A percentile compares a stretch with the other conserved stretches of the same genome.
Conservation (phyloP, 768 basidiomycete species). For the Amanita pseudoporphyria region DNA sequence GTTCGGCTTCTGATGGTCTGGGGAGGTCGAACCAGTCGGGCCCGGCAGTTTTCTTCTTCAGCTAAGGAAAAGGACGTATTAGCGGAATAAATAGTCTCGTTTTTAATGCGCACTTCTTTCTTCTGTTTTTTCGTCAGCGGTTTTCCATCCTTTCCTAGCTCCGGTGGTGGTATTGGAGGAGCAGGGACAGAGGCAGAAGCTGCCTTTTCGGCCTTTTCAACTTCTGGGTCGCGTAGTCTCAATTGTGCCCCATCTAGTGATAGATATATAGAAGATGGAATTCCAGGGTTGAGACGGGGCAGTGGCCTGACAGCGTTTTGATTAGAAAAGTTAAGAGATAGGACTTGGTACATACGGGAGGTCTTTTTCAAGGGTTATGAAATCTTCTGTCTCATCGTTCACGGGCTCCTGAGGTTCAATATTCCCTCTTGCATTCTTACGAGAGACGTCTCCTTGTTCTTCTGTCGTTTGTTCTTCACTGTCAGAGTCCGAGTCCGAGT, state of each 20-base stretch:
- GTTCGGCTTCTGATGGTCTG: constrained; percentile 68
- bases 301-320: constrained; percentile 32
- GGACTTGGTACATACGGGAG: constrained; percentile 23
- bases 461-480: constrained; percentile 43
- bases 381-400: constrained; percentile 30
- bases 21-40: constrained; percentile 85
- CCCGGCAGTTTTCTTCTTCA: constrained; percentile 65
- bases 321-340: constrained; percentile 7
- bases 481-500: constrained; percentile 13
- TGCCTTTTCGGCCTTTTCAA: constrained; percentile 40
- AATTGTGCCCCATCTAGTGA: constrained; percentile 35
- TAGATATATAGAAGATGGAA: constrained; percentile 58
- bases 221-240: constrained; percentile 53
- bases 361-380: constrained; percentile 38
- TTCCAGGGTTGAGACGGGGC: constrained; percentile 57
- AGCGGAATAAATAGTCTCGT: neutral
- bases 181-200: constrained; percentile 41
- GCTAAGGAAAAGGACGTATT: constrained; percentile 27
- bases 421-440: constrained; percentile 52
- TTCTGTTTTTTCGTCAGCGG: constrained; percentile 62
- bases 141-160: constrained; percentile 51
- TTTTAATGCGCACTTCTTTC: constrained; percentile 44
- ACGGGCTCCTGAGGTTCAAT: constrained; percentile 26
- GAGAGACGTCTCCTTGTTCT: constrained; percentile 51
- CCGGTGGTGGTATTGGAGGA: constrained; percentile 53